Percentiles rank a stretch among this genome's conserved stretches.
phyloP scores from a whole-genome alignment of 345 rosid genomes.

The Populus tremula region DNA sequence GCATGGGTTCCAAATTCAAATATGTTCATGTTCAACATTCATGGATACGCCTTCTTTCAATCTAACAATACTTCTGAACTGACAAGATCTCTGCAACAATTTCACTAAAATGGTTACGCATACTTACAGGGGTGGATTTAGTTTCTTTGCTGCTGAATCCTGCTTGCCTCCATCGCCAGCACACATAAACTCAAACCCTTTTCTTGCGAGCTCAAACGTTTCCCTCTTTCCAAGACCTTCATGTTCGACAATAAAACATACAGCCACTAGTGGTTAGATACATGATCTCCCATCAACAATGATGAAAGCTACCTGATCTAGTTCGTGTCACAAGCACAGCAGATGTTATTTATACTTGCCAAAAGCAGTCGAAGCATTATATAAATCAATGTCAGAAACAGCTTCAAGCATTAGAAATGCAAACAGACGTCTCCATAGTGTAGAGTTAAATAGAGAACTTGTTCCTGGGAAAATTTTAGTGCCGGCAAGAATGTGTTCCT shows the following conservation, averaged over 20 bases:
- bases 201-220: slow-evolving; percentile 61
- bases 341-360: slow-evolving; percentile 38
- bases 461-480: slow-evolving; percentile 64
- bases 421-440: slow-evolving; percentile 90
- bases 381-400: slow-evolving; percentile 38
- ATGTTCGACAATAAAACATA: background rate
- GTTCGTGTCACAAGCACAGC: background rate
- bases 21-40: background rate
- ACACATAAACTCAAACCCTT: slow-evolving; percentile 60
- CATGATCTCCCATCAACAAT: background rate
- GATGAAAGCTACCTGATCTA: background rate
- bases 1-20: background rate
- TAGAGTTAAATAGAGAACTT: slow-evolving; percentile 74
- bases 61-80: background rate
- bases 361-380: slow-evolving; percentile 63
- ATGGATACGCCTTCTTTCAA: background rate
- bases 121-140: slow-evolving; percentile 11
- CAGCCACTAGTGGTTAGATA: slow-evolving; percentile 7
- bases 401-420: slow-evolving; percentile 8
- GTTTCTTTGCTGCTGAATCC: slow-evolving; percentile 45
- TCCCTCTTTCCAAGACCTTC: slow-evolving; percentile 65
- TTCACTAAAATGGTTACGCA: background rate
- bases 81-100: background rate
- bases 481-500: slow-evolving; percentile 89
- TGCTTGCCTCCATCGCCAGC: slow-evolving; percentile 62